phyloP scores from a whole-genome alignment of 2,329 filamentous ascomycete genomes.

The Gaeumannomyces tritici region DNA sequence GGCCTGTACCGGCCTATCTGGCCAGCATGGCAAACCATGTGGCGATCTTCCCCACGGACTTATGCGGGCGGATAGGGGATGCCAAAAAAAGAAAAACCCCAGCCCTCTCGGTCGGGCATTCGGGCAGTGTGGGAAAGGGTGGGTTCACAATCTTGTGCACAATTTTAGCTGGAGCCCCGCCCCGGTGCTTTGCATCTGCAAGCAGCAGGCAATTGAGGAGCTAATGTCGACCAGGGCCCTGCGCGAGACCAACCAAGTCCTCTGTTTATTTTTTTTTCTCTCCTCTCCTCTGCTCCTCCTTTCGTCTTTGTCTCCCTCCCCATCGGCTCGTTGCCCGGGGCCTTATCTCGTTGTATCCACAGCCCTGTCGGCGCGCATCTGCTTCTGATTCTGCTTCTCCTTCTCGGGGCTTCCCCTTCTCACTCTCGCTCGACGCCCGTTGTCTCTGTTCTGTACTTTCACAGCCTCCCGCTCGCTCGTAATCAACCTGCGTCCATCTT shows the following conservation, averaged over 20 bases:
- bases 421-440: not conserved
- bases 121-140: not conserved
- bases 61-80: not conserved
- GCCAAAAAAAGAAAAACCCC: not conserved
- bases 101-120: not conserved
- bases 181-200: not conserved
- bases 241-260: too few species aligned
- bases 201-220: not conserved
- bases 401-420: too few species aligned
- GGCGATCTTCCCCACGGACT: not conserved
- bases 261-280: slow-evolving; percentile 2
- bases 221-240: too few species aligned
- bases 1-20: not conserved
- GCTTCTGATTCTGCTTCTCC: too few species aligned
- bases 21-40: not conserved
- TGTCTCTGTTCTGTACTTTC: too few species aligned
- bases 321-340: not conserved
- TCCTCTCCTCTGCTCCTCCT: not conserved
- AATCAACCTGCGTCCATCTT: not conserved
- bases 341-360: not conserved
- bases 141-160: not conserved
- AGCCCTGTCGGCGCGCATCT: not conserved
- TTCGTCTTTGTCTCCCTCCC: not conserved
- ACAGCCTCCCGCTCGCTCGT: not conserved
- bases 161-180: too few species aligned